Base-by-base conservation (phyloP, 352 stramenopile species). In the Phytophthora cactorum region DNA sequence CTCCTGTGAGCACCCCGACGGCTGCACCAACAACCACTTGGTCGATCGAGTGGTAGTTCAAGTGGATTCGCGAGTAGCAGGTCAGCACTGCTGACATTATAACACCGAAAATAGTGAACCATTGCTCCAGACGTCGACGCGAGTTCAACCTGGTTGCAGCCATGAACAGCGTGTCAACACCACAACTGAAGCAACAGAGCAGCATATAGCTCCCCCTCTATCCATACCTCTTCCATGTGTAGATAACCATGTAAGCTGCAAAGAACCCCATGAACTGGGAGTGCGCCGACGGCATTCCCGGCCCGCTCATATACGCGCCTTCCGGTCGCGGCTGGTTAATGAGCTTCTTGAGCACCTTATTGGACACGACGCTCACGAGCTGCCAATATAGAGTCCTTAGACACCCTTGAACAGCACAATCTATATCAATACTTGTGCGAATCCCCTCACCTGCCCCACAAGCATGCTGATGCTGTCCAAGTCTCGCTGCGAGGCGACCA, bases 201-300 rank as follows among this genome's bases (percentile, higher is more conserved):
- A 38, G 12, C 14, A 54, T 49, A 27, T 22, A 22, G 22, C 22
- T 22, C 22, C 22, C 22, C 22, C 0, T 6, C 45, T 6, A 55
- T 31, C 9, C 52, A 27, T 27, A 92, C 86, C 86, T 76, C 54
- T 79, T 86, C 39, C 67, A 69, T 4, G 85, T 94, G 76, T 94
- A 95, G 6, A 82, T 74, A 44, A 92, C 63, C 45, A 84, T 67
- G 52, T 93, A 95, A 25, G 75, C 71, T 5, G 86, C 70, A 45
- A 96, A 96, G 74, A 96, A 95, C 0, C 74, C 69, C 63, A 93
- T 83, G 58, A 95, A 95, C 60, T 96, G 88, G 14, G 86, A 78
- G 69, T 96, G 86, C 8, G 86, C 85, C 2, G 86, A 95, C 9
- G 86, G 88, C 86, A 95, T 96, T 1, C 88, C 85, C 4, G 72